A percentile compares a stretch with the other conserved stretches of the same genome.
Evolutionary conservation across 2,329 filamentous ascomycete genomes (phyloP).

Genomic region (Dactylonectria estremocensis): DNA sequence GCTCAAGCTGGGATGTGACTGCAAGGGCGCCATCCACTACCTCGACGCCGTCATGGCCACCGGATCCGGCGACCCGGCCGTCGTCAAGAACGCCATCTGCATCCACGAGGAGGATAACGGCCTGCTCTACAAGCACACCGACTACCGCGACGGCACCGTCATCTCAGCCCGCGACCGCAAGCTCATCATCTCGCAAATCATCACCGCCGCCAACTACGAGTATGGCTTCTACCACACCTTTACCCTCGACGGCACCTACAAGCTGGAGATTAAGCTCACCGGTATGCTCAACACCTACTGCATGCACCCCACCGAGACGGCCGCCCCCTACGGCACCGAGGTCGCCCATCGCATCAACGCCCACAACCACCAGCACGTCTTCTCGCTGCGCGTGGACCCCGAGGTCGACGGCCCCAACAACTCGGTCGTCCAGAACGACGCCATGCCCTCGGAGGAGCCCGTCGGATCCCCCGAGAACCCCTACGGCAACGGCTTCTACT

Average conservation of each 20-base stretch:
- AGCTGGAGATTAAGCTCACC: conserved; percentile 68
- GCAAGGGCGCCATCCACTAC: conserved; percentile 93
- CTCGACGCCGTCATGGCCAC: conserved; percentile 91
- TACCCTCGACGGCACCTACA: conserved; percentile 76
- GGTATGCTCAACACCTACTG: conserved; percentile 61
- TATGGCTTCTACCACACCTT: conserved; percentile 62
- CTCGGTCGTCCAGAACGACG: conserved; percentile 82
- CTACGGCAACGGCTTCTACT: conserved; percentile 92
- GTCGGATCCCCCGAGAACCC: conserved; percentile 87
- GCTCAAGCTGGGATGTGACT: conserved; percentile 85
- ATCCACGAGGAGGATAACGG: conserved; percentile 77
- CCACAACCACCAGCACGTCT: conserved; percentile 80
- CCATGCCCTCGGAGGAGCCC: conserved; percentile 77
- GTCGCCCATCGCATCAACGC: conserved; percentile 75
- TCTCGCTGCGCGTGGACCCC: conserved; percentile 76
- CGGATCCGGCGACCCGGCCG: conserved; percentile 80
- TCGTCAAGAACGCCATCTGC: conserved; percentile 95
- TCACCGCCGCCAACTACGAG: conserved; percentile 78
- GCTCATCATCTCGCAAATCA: conserved; percentile 75
- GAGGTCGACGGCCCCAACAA: conserved; percentile 75
- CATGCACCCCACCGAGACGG: conserved; percentile 57
- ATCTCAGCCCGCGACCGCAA: conserved; percentile 71
- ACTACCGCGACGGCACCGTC: conserved; percentile 72
- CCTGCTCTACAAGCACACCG: conserved; percentile 76
- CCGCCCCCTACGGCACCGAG: conserved; percentile 74